phyloP scores from a whole-genome alignment of 257 asterid genomes.

The Plantago major region DNA sequence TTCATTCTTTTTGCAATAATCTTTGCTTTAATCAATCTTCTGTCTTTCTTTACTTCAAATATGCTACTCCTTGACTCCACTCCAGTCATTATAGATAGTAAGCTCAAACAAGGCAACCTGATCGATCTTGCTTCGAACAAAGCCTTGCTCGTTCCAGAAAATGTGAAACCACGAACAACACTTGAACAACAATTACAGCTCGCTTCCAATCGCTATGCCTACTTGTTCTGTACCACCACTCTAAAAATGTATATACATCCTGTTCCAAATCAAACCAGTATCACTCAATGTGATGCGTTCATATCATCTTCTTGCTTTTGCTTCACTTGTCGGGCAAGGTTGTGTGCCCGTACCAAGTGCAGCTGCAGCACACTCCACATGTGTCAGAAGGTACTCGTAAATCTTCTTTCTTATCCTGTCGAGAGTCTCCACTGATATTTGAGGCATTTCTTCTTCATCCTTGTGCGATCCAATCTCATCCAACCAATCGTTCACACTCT shows the following conservation, averaged over 20 bases:
- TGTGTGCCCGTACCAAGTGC: conserved; percentile 77
- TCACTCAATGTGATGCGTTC: conserved; percentile 2
- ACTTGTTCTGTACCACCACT: conserved; percentile 28
- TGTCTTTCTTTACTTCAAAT: no score
- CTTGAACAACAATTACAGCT: conserved; percentile 18
- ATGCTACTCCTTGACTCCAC: no score
- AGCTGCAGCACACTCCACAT: conserved; percentile 94
- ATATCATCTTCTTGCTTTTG: conserved; percentile 53
- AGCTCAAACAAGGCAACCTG: no score
- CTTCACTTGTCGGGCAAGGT: conserved; percentile 37
- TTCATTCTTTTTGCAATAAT: no score
- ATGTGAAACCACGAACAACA: no score
- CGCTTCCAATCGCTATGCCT: conserved; percentile 25
- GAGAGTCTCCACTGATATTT: conserved; percentile 53
- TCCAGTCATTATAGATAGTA: no score
- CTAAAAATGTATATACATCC: conserved; percentile 31
- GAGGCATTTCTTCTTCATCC: conserved; percentile 62
- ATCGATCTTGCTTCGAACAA: no score
- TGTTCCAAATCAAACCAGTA: conserved; percentile 26
- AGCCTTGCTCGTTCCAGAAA: no score
- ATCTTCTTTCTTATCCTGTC: conserved; percentile 93
- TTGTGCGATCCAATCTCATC: conserved; percentile 65
- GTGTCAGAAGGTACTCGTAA: conserved; percentile 92
- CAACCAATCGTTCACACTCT: conserved; percentile 95
- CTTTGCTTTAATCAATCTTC: no score